A percentile compares a stretch with the other conserved stretches of the same genome.
phyloP scores from a whole-genome alignment of 2,329 filamentous ascomycete species.

The Rhynchosporium agropyri region DNA sequence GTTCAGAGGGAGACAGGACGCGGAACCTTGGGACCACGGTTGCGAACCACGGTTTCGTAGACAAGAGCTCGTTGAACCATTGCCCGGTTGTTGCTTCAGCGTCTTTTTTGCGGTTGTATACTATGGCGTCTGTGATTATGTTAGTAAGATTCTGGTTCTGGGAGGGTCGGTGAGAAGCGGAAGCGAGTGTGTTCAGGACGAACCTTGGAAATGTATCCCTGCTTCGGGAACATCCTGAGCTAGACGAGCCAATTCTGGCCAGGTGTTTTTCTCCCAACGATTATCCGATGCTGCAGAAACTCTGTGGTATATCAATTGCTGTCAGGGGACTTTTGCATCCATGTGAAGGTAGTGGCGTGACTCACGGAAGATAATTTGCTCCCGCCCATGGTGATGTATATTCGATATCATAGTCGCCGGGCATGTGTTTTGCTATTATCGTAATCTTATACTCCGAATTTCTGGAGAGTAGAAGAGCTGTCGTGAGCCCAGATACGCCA shows the following conservation, averaged over 20 bases:
- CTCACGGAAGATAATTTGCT: slow-evolving; percentile 75
- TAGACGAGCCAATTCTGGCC: slow-evolving; percentile 62
- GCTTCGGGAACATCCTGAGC: slow-evolving; percentile 71
- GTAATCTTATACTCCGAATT: slow-evolving; percentile 63
- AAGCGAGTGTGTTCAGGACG: background rate
- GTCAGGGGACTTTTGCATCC: background rate
- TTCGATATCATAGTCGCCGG: slow-evolving; percentile 88
- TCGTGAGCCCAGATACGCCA: slow-evolving; percentile 67
- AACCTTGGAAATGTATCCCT: slow-evolving; percentile 77
- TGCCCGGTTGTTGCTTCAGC: slow-evolving; percentile 28
- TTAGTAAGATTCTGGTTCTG: slow-evolving; percentile 1
- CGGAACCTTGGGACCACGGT: slow-evolving; percentile 72
- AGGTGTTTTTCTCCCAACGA: slow-evolving; percentile 65
- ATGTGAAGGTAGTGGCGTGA: slow-evolving; percentile 28
- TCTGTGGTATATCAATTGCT: slow-evolving; percentile 18
- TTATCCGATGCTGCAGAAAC: slow-evolving; percentile 39
- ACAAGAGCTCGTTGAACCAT: slow-evolving; percentile 67
- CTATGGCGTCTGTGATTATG: slow-evolving; percentile 47
- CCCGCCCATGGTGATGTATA: slow-evolving; percentile 91
- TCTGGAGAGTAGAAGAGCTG: slow-evolving; percentile 62
- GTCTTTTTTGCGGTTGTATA: slow-evolving; percentile 50
- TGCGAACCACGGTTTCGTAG: slow-evolving; percentile 72
- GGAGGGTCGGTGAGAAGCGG: background rate
- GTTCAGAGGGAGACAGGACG: slow-evolving; percentile 57
- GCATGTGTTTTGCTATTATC: slow-evolving; percentile 85